These are phyloP conservation scores for Penicillium sp. DNA, from an alignment of 2,329 filamentous ascomycete genomes.

Conservation along the genomic window DNA sequence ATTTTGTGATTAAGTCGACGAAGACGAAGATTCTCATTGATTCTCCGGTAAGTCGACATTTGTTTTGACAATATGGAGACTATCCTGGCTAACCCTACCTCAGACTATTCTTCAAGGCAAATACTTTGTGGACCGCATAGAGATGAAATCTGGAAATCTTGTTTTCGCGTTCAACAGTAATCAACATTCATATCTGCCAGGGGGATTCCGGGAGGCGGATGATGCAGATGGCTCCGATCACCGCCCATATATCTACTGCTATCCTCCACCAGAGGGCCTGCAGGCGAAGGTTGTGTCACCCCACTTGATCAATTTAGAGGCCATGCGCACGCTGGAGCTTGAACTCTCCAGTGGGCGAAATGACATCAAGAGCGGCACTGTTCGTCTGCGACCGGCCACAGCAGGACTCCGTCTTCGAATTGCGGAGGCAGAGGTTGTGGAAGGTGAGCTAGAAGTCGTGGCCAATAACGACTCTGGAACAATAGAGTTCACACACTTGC, in stretches of 20 bases:
- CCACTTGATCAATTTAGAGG: conserved; percentile 75
- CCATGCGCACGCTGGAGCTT: conserved; percentile 74
- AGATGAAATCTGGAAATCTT: conserved; percentile 52
- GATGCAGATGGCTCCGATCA: conserved; percentile 46
- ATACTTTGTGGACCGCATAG: conserved; percentile 73
- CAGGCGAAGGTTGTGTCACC: conserved; percentile 67
- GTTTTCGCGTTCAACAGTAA: conserved; percentile 36
- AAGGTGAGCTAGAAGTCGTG: conserved; percentile 43
- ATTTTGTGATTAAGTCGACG: conserved; percentile 57
- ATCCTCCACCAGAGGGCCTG: conserved; percentile 68
- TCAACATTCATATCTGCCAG: conserved; percentile 29
- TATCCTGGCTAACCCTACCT: conserved; percentile 1
- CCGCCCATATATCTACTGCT: conserved; percentile 68
- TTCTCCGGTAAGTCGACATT: conserved; percentile 40
- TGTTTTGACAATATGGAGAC: background rate
- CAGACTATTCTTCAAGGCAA: conserved; percentile 59
- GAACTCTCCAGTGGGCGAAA: conserved; percentile 75
- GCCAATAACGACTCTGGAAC: conserved; percentile 48
- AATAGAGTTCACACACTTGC: conserved; percentile 44
- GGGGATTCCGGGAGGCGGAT: conserved; percentile 38
- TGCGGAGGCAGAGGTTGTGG: conserved; percentile 48
- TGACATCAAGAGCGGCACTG: conserved; percentile 50
- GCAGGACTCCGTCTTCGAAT: conserved; percentile 61
- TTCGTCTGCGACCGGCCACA: conserved; percentile 60
- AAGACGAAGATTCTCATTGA: conserved; percentile 54